These are phyloP conservation scores for Geotrichum restrictum DNA, from an alignment of 1,139 yeast species.

Conservation along the genomic window DNA sequence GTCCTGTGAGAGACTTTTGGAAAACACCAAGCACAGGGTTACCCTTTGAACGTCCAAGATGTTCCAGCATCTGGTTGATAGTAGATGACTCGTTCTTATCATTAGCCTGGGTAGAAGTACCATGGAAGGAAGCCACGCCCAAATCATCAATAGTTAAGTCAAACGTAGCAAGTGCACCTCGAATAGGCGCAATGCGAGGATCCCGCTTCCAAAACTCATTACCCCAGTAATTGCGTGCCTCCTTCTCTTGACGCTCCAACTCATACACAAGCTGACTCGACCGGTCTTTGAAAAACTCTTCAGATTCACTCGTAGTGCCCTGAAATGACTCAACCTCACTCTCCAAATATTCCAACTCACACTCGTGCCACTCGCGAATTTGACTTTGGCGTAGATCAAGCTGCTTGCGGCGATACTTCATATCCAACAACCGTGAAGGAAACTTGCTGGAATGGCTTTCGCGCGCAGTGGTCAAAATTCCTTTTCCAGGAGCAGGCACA, in stretches of 20 bases:
- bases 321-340: conserved; percentile 64
- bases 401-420: conserved; percentile 92
- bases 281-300: conserved; percentile 71
- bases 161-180: conserved; percentile 94
- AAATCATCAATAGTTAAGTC: conserved; percentile 90
- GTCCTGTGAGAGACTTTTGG: conserved; percentile 98
- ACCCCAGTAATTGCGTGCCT: conserved; percentile 93
- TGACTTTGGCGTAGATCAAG: conserved; percentile 72
- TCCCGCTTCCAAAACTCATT: conserved; percentile 87
- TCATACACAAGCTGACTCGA: conserved; percentile 82
- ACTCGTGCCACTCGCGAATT: conserved; percentile 77
- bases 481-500: conserved; percentile 99
- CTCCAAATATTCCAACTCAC: conserved; percentile 67
- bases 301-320: conserved; percentile 59
- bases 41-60: conserved; percentile 94
- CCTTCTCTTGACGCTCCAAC: conserved; percentile 75
- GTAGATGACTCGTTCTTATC: conserved; percentile 96
- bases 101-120: conserved; percentile 96
- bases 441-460: conserved; percentile 82
- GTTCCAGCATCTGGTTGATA: conserved; percentile 84
- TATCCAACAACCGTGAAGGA: conserved; percentile 76
- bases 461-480: conserved; percentile 95
- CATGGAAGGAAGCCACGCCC: conserved; percentile 97
- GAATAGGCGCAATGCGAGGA: conserved; percentile 90
- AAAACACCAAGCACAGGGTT: conserved; percentile 95